A percentile compares a stretch with the other conserved stretches of the same genome.
phyloP scores from a whole-genome alignment of 495 filamentous ascomycete genomes.

The Lepidopterella palustris region DNA sequence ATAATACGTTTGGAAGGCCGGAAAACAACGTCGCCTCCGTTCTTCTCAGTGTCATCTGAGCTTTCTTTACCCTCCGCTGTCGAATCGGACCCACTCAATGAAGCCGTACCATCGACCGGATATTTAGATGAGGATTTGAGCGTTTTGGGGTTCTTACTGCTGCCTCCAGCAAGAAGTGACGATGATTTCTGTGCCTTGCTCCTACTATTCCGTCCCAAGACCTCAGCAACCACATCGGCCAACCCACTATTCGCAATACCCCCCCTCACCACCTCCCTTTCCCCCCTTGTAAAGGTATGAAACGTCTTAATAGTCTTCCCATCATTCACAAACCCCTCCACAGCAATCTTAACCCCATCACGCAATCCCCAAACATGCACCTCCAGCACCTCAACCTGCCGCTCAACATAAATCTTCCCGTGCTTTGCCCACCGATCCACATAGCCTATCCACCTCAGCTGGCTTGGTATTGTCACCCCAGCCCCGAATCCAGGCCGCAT shows the following conservation, averaged over 20 bases:
- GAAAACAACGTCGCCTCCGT: slow-evolving; percentile 58
- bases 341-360: slow-evolving; percentile 78
- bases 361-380: slow-evolving; percentile 84
- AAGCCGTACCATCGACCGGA: slow-evolving; percentile 7
- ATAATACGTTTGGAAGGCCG: slow-evolving; percentile 59
- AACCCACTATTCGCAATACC: slow-evolving; percentile 38
- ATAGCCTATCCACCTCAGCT: slow-evolving; percentile 83
- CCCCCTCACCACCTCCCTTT: slow-evolving; percentile 59
- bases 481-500: slow-evolving; percentile 85
- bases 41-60: not conserved
- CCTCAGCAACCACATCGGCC: slow-evolving; percentile 47
- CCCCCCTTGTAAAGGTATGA: slow-evolving; percentile 68
- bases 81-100: slow-evolving; percentile 8
- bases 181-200: slow-evolving; percentile 13
- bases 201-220: slow-evolving; percentile 31
- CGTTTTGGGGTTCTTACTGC: not conserved
- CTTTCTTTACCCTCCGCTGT: not conserved
- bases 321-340: slow-evolving; percentile 81
- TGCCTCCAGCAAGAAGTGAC: not conserved
- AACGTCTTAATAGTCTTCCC: slow-evolving; percentile 79
- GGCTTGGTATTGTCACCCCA: slow-evolving; percentile 90
- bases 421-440: slow-evolving; percentile 76
- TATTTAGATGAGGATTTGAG: not conserved
- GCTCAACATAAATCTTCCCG: slow-evolving; percentile 74
- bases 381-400: slow-evolving; percentile 77